These are phyloP conservation scores for Knufia fluminis DNA, from an alignment of 2,329 filamentous ascomycete species.

Conservation along the genomic window DNA sequence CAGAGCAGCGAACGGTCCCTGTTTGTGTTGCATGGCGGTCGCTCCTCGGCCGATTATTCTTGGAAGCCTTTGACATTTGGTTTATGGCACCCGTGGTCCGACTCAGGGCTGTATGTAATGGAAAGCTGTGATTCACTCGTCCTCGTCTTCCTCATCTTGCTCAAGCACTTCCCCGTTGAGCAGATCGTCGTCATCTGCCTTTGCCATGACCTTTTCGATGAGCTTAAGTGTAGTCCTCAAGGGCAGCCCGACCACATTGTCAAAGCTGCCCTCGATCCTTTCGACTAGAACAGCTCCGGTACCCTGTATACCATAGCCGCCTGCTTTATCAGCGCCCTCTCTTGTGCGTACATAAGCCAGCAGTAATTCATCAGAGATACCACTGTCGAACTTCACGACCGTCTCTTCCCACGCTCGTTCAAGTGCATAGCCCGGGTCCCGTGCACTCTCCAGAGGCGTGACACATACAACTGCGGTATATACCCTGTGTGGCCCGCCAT, in stretches of 20 bases:
- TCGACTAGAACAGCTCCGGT: conserved; percentile 79
- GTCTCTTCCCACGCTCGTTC: conserved; percentile 83
- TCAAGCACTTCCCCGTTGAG: conserved; percentile 32
- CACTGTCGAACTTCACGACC: conserved; percentile 71
- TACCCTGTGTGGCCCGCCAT: conserved; percentile 69
- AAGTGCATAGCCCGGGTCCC: conserved; percentile 76
- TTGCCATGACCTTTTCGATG: conserved; percentile 79
- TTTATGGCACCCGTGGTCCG: no score
- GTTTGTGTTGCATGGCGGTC: no score
- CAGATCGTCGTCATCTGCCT: conserved; percentile 57
- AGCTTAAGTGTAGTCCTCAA: conserved; percentile 66
- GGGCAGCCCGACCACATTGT: conserved; percentile 90
- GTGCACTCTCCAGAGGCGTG: conserved; percentile 68
- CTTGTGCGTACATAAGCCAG: conserved; percentile 59
- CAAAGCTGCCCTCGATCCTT: conserved; percentile 76
- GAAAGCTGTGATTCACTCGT: neutral
- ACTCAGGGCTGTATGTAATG: no score
- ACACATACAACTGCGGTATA: conserved; percentile 80
- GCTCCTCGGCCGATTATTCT: no score
- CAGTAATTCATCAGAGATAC: conserved; percentile 71
- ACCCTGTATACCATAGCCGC: conserved; percentile 90
- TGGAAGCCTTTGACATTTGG: no score
- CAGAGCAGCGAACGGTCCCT: no score
- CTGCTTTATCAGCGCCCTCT: conserved; percentile 92
- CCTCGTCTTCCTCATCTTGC: conserved; percentile 2